Evolutionary conservation across 2,329 filamentous ascomycete genomes (phyloP).

Genomic region (Aspergillus ruber): DNA sequence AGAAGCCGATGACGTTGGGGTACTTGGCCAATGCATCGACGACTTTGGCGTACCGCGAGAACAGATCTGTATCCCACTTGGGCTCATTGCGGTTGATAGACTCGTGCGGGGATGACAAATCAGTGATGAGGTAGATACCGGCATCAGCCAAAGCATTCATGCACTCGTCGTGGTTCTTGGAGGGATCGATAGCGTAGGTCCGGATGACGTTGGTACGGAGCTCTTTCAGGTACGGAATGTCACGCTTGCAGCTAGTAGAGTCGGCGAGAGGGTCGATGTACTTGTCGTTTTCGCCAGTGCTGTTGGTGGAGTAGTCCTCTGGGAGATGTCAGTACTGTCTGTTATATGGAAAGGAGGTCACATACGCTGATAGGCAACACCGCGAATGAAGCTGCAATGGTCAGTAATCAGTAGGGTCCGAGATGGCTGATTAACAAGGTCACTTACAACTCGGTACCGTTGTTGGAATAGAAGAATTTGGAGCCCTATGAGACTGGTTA

Average conservation of each 20-base stretch:
- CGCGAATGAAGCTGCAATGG: conserved; percentile 66
- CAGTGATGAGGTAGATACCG: conserved; percentile 92
- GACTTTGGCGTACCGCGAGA: conserved; percentile 73
- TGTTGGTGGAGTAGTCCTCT: conserved; percentile 44
- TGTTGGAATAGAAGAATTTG: conserved; percentile 86
- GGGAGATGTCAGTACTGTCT: conserved; percentile 33
- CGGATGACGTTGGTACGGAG: conserved; percentile 89
- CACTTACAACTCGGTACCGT: conserved; percentile 65
- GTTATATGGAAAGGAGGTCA: conserved; percentile 2
- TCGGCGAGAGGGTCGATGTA: conserved; percentile 84
- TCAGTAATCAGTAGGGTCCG: not conserved
- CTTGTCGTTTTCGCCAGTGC: conserved; percentile 30
- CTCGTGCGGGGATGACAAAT: conserved; percentile 70
- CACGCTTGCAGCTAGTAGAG: conserved; percentile 65
- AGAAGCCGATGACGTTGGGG: conserved; percentile 92
- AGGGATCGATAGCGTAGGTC: conserved; percentile 86
- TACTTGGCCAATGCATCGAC: conserved; percentile 76
- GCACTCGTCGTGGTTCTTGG: conserved; percentile 69
- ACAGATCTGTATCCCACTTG: conserved; percentile 72
- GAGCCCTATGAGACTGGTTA: conserved; percentile 47
- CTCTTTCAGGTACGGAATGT: conserved; percentile 72
- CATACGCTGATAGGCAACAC: conserved; percentile 81
- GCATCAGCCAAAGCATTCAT: conserved; percentile 76
- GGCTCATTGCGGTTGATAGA: conserved; percentile 83
- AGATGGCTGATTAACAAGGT: too few relatives aligned